A percentile compares a stretch with the other conserved stretches of the same genome.
phyloP scores from a whole-genome alignment of 495 filamentous ascomycete species.

The Penicillium tannophilum region DNA sequence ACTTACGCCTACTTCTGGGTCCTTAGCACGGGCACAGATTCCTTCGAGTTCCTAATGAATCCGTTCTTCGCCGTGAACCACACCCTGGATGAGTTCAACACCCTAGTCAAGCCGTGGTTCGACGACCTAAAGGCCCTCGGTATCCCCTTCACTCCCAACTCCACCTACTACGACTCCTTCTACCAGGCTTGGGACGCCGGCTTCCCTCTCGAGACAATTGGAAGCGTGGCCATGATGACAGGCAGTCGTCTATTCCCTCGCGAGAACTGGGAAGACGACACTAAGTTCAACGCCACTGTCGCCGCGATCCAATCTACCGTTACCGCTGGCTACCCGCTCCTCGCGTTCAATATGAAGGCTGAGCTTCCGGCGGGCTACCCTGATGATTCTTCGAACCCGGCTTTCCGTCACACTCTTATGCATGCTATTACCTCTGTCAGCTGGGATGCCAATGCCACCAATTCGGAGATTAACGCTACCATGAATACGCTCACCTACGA shows the following conservation, averaged over 20 bases:
- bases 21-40: constrained; percentile 16
- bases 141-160: constrained; percentile 44
- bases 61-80: constrained; percentile 56
- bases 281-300: constrained; percentile 45
- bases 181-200: constrained; percentile 48
- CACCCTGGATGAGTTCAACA: constrained; percentile 44
- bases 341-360: constrained; percentile 53
- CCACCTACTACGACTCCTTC: constrained; percentile 52
- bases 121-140: constrained; percentile 34
- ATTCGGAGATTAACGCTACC: constrained; percentile 21
- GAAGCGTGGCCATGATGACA: constrained; percentile 34
- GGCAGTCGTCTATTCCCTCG: constrained; percentile 57
- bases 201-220: constrained; percentile 52
- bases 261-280: constrained; percentile 41
- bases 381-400: constrained; percentile 54
- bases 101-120: constrained; percentile 50
- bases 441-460: constrained; percentile 24
- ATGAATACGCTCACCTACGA: constrained; percentile 37
- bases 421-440: constrained; percentile 50
- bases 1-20: constrained; percentile 57
- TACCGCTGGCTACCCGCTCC: constrained; percentile 42
- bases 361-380: constrained; percentile 28
- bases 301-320: constrained; percentile 47
- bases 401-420: constrained; percentile 55
- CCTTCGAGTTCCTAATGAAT: constrained; percentile 25